These are phyloP conservation scores for Hysterium pulicare DNA, from an alignment of 2,329 filamentous ascomycete genomes.

Conservation along the genomic window DNA sequence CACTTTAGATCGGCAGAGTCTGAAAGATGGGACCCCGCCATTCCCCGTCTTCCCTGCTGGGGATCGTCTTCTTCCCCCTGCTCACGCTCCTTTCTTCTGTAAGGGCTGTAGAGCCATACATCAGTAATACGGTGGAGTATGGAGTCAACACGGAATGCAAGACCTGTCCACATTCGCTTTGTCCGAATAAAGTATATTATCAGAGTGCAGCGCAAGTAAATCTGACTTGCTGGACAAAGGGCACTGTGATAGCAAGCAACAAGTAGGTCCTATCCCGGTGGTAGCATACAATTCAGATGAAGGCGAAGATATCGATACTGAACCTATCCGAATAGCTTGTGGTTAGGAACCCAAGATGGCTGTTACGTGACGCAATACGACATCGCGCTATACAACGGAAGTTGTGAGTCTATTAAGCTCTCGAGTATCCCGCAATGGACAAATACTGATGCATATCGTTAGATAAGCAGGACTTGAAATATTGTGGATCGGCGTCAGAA, in stretches of 20 bases:
- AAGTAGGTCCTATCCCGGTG: constrained; percentile 5
- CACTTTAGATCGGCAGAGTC: no score
- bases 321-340: constrained; percentile 12
- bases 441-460: neutral
- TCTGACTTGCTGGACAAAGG: constrained; percentile 27
- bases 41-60: neutral
- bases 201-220: constrained; percentile 16
- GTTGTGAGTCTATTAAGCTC: constrained; percentile 14
- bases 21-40: no score
- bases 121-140: constrained; percentile 19
- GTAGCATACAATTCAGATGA: neutral
- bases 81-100: neutral
- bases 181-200: constrained; percentile 22
- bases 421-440: neutral
- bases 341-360: constrained; percentile 24
- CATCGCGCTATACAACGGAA: constrained; percentile 20
- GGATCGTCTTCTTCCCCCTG: constrained; percentile 1
- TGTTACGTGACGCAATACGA: constrained; percentile 32
- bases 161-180: constrained; percentile 27
- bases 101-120: constrained; percentile 14
- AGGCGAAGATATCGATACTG: neutral
- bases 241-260: constrained; percentile 26
- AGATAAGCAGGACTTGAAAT: constrained; percentile 22
- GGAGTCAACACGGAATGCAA: constrained; percentile 26
- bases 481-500: constrained; percentile 25